These are phyloP conservation scores for Psidium friedrichsthalianum DNA, from an alignment of 345 rosid species.

Conservation along the genomic window DNA sequence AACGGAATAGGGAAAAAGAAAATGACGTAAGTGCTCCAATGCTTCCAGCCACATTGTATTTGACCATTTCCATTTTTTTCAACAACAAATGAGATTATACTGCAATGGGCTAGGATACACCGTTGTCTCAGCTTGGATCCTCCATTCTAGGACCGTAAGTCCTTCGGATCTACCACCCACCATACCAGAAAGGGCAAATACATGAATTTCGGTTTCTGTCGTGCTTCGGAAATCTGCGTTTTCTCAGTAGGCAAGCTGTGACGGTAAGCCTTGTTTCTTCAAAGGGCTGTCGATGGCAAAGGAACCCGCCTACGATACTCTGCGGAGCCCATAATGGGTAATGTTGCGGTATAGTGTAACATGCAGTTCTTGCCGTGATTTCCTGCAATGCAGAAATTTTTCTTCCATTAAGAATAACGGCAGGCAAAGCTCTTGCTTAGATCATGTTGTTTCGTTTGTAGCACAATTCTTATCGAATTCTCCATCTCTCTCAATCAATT, in stretches of 20 bases:
- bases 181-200: neutral
- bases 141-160: neutral
- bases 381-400: constrained; percentile 9
- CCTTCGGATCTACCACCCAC: neutral
- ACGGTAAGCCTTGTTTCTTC: neutral
- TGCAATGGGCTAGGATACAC: too few species aligned
- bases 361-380: constrained; percentile 32
- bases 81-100: too few species aligned
- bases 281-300: neutral
- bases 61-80: too few species aligned
- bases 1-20: too few species aligned
- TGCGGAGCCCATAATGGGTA: constrained; percentile 36
- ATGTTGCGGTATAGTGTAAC: constrained; percentile 25
- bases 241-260: neutral
- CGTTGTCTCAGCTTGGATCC: neutral
- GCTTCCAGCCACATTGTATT: too few species aligned
- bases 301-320: constrained; percentile 16
- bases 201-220: neutral
- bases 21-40: too few species aligned
- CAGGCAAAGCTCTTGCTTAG: too few species aligned
- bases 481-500: too few species aligned
- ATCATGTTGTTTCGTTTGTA: too few species aligned
- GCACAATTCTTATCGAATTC: too few species aligned
- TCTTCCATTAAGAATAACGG: neutral
- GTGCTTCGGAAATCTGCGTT: neutral